Base-by-base conservation (phyloP, 345 rosid genomes). In the Barbarea vulgaris region DNA sequence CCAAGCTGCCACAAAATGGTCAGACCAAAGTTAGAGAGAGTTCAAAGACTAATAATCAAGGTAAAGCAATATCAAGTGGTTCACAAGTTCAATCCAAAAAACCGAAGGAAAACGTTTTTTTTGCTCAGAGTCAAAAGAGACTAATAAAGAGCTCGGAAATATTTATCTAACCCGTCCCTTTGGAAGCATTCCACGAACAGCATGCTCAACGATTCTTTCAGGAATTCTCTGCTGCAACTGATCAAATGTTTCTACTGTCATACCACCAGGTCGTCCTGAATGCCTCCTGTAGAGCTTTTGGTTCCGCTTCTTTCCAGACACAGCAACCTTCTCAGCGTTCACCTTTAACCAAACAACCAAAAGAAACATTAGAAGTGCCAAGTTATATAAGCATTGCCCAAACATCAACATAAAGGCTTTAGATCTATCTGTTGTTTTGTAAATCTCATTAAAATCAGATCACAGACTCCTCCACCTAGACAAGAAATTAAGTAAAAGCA, bases 211-310 rank as follows among this genome's bases (percentile, higher is more conserved):
- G 80, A 95, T 95, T 84, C 99, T 85, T 77, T 95, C 97, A 1
- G 99, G 99, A 70, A 95, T 91, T 82, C 99, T 87, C 83, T 85
- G 87, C 83, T 90, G 99, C 64, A 95, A 80, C 37, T 90, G 97
- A 72, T 87, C 84, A 52, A 95, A 92, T 11, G 97, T 95, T 79
- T 95, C 99, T 46, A 89, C 91, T 63, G 72, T 95, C 99, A 95
- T 90, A 69, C 99, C 99, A 69, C 99, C 99, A 0, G 99, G 99
- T 80, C 99, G 83, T 76, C 99, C 99, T 62, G 99, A 95, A 85
- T 92, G 99, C 80, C 99, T 89, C 84, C 97, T 83, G 86, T 92
- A 95, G 56, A 95, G 86, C 84, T 92, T 95, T 67, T 95, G 99
- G 79, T 88, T 88, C 85, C 90, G 81, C 77, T 92, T 92, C 83